Conservation (phyloP, 2,329 filamentous ascomycete species). For the Colletotrichum zoysiae region DNA sequence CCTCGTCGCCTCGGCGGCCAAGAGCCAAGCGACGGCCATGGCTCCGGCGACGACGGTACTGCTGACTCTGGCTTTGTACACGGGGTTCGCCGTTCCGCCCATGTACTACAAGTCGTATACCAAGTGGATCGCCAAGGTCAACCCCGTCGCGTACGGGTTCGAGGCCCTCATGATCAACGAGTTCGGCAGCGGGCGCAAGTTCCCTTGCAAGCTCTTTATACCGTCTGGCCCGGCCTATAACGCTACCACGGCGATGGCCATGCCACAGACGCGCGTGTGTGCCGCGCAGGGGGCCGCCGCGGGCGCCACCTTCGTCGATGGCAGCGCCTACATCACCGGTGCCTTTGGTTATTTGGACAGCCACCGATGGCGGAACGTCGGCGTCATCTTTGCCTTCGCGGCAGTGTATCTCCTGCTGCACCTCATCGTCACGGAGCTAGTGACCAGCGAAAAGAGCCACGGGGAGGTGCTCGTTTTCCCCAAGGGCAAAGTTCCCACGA, state of each 20-base stretch:
- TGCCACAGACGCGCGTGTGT: slow-evolving; percentile 23
- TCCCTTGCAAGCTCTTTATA: slow-evolving; percentile 28
- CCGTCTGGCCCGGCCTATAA: slow-evolving; percentile 42
- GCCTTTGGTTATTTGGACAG: slow-evolving; percentile 25
- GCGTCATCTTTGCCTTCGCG: slow-evolving; percentile 30
- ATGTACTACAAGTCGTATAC: slow-evolving; percentile 31
- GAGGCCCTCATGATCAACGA: slow-evolving; percentile 40
- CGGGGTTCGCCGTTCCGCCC: slow-evolving; percentile 35
- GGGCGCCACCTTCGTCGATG: slow-evolving; percentile 25
- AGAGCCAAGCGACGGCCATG: slow-evolving; percentile 50
- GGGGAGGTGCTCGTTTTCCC: slow-evolving; percentile 39
- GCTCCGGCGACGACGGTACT: slow-evolving; percentile 32
- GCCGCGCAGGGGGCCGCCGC: slow-evolving; percentile 17
- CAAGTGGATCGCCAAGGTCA: slow-evolving; percentile 32
- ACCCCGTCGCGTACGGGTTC: slow-evolving; percentile 34
- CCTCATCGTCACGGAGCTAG: slow-evolving; percentile 31
- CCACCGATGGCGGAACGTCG: slow-evolving; percentile 35
- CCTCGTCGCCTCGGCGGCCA: slow-evolving; percentile 74
- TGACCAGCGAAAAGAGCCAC: slow-evolving; percentile 29
- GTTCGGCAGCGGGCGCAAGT: slow-evolving; percentile 29
- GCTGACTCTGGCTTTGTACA: slow-evolving; percentile 29
- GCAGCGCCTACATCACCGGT: slow-evolving; percentile 23
- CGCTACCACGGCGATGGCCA: neutral
- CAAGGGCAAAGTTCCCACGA: slow-evolving; percentile 11
- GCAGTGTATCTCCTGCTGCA: slow-evolving; percentile 20